Conservation (phyloP, 139 green algal genomes). For the Microglena sp. region DNA sequence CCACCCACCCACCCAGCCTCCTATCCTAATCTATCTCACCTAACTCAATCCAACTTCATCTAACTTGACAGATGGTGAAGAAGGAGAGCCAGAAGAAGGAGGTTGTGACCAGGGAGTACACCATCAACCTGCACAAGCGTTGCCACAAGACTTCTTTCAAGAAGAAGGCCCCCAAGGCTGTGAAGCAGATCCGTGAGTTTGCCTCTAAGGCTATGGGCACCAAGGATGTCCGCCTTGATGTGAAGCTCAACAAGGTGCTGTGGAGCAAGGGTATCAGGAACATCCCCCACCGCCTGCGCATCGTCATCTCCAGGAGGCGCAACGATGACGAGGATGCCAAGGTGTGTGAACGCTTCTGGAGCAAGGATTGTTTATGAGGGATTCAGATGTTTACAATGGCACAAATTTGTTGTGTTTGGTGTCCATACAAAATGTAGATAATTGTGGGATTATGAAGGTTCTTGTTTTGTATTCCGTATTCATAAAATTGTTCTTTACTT, state of each 20-base stretch:
- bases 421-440: too few species aligned
- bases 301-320: constrained; percentile 80
- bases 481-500: too few species aligned
- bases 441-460: too few species aligned
- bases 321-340: constrained; percentile 99
- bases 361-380: too few species aligned
- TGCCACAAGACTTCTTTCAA: constrained; percentile 93
- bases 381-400: too few species aligned
- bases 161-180: constrained; percentile 81
- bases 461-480: too few species aligned
- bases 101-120: constrained; percentile 92
- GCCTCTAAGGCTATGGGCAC: constrained; percentile 92
- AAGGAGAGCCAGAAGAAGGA: constrained; percentile 65
- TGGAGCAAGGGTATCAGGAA: constrained; percentile 93
- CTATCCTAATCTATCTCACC: neutral
- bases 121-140: constrained; percentile 95
- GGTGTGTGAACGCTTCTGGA: too few species aligned
- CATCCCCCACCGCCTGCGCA: constrained; percentile 81
- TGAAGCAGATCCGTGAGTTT: constrained; percentile 97
- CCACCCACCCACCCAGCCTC: neutral
- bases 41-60: neutral
- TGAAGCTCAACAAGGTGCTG: constrained; percentile 98
- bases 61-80: too few species aligned
- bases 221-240: constrained; percentile 90
- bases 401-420: too few species aligned